Conservation (phyloP, 2,329 filamentous ascomycete species). For the Fusarium tanahbumbuense region DNA sequence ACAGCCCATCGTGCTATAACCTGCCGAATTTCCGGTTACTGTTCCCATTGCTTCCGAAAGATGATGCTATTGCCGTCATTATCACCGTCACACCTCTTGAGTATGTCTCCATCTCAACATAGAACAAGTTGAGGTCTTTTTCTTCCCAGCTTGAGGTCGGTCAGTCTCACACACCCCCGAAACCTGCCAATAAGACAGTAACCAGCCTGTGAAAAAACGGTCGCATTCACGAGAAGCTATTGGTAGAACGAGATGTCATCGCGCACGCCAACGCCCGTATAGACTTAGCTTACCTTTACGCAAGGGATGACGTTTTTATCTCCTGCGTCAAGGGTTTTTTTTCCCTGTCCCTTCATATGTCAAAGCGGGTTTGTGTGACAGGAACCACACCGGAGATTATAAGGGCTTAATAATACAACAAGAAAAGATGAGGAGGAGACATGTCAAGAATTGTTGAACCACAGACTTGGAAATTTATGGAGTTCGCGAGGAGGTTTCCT, state of each 20-base stretch:
- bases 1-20: not conserved
- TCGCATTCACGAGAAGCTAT: conserved; percentile 2
- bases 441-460: not conserved
- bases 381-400: conserved; percentile 6
- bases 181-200: not conserved
- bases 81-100: not conserved
- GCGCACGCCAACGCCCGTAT: conserved; percentile 18
- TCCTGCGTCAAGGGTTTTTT: conserved; percentile 32
- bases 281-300: conserved; percentile 2
- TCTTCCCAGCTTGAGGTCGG: not conserved
- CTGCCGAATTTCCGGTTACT: not conserved
- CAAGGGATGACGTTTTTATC: conserved; percentile 27
- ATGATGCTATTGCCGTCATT: conserved; percentile 8
- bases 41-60: not conserved
- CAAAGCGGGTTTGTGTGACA: conserved; percentile 19
- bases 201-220: conserved; percentile 4
- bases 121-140: conserved; percentile 10
- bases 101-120: too few relatives aligned
- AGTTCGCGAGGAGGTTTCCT: conserved; percentile 11
- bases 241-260: conserved; percentile 34
- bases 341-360: not conserved
- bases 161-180: conserved; percentile 11
- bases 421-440: not conserved
- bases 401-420: not conserved
- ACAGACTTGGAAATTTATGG: conserved; percentile 12